phyloP scores from a whole-genome alignment of 345 rosid species.

The Salix dunnii region DNA sequence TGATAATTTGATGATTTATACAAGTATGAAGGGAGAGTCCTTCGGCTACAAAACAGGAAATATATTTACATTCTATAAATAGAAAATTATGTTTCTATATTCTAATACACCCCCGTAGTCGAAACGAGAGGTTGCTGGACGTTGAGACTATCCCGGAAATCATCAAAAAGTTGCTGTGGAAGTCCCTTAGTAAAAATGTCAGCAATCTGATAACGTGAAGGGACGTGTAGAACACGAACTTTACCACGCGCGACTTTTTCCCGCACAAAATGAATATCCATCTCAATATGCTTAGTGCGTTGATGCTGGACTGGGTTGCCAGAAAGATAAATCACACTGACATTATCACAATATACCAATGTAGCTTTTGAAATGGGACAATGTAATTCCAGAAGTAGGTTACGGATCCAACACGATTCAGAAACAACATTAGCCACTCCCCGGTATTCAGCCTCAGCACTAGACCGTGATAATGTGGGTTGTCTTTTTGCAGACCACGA shows the following conservation, averaged over 20 bases:
- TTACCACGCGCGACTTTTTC: not conserved
- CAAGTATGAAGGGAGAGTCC: no score
- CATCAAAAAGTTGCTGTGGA: not conserved
- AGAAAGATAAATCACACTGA: not conserved
- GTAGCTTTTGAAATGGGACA: not conserved
- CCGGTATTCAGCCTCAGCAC: not conserved
- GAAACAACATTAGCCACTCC: not conserved
- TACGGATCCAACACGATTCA: not conserved
- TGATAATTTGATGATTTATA: no score
- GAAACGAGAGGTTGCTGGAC: not conserved
- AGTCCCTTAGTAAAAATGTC: constrained; percentile 4
- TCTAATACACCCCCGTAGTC: constrained; percentile 3
- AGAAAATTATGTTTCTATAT: no score
- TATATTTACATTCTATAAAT: no score
- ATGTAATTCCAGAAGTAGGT: not conserved
- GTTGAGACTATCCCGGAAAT: not conserved
- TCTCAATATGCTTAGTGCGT: constrained; percentile 4
- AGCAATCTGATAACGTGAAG: not conserved
- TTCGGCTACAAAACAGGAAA: no score
- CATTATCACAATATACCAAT: not conserved
- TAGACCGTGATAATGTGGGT: not conserved
- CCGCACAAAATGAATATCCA: constrained; percentile 2
- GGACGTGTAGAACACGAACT: not conserved
- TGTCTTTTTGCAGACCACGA: not conserved
- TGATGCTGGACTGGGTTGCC: not conserved